A percentile compares a stretch with the other conserved stretches of the same genome.
phyloP scores from a whole-genome alignment of 2,329 filamentous ascomycete genomes.

The Xylaria sp. region DNA sequence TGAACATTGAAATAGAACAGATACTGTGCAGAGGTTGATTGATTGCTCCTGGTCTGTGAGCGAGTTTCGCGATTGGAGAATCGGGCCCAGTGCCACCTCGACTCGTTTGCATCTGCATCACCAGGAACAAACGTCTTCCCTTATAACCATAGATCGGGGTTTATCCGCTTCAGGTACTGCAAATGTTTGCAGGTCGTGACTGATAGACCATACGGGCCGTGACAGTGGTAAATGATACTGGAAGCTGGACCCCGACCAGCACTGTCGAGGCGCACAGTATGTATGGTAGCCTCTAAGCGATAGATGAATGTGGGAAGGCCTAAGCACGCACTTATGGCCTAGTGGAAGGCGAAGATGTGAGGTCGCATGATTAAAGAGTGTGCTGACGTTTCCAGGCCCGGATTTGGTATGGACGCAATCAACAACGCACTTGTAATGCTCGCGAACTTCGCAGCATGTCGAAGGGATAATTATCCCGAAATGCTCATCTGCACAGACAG shows the following conservation, averaged over 20 bases:
- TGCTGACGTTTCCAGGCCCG: constrained; percentile 23
- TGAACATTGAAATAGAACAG: constrained; percentile 7
- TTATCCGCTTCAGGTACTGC: not conserved
- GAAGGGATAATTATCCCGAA: constrained; percentile 16
- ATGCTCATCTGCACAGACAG: not conserved
- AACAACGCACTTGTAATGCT: constrained; percentile 13
- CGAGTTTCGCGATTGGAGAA: constrained; percentile 15
- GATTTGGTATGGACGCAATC: constrained; percentile 7
- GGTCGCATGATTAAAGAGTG: constrained; percentile 14
- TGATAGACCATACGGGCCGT: not conserved
- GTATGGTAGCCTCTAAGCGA: not conserved
- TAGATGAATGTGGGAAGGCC: not conserved
- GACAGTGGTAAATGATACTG: not conserved
- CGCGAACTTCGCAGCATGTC: constrained; percentile 8
- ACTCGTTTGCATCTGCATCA: constrained; percentile 28
- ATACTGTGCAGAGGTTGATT: constrained; percentile 18
- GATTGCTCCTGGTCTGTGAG: constrained; percentile 9
- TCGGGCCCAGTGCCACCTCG: constrained; percentile 3
- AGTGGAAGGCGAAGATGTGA: not conserved
- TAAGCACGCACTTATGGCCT: not conserved
- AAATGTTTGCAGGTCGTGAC: not conserved
- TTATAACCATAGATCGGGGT: not conserved
- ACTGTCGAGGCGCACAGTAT: not conserved
- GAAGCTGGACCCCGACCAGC: not conserved
- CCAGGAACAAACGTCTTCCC: constrained; percentile 18